phyloP scores from a whole-genome alignment of 495 filamentous ascomycete species.

The Lasiosphaeris hirsuta region DNA sequence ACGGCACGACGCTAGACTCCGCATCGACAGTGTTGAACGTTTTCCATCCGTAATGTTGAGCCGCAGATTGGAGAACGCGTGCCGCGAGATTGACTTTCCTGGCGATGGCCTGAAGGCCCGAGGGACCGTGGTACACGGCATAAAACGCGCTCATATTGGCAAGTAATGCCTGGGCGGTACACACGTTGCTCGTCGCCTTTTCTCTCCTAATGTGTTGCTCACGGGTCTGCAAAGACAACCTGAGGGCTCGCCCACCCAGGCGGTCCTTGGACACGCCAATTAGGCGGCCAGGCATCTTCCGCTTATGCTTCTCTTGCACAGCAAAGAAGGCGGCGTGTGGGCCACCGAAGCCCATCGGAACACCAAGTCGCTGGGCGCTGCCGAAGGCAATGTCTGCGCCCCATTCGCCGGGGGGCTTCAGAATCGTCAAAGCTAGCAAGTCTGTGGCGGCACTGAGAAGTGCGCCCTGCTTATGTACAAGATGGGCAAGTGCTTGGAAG shows the following conservation, averaged over 20 bases:
- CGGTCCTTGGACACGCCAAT: constrained; percentile 93
- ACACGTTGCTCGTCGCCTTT: constrained; percentile 98
- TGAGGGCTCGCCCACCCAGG: constrained; percentile 76
- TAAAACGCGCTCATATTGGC: constrained; percentile 99
- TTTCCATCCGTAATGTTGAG: constrained; percentile 63
- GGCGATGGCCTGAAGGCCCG: constrained; percentile 81
- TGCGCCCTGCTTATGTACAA: constrained; percentile 74
- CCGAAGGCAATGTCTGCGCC: constrained; percentile 97
- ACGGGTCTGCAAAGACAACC: constrained; percentile 87
- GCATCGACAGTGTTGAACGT: constrained; percentile 55
- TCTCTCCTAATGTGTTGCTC: constrained; percentile 97
- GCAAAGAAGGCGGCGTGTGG: constrained; percentile 98
- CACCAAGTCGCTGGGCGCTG: constrained; percentile 90
- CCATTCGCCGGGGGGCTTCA: constrained; percentile 93
- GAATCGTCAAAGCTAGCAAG: constrained; percentile 80
- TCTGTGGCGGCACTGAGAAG: constrained; percentile 90
- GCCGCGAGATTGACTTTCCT: constrained; percentile 70
- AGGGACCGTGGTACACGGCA: constrained; percentile 92
- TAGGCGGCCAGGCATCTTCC: constrained; percentile 91
- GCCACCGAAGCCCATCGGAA: constrained; percentile 91
- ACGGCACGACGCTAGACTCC: constrained; percentile 56
- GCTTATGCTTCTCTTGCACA: constrained; percentile 85
- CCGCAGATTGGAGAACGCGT: constrained; percentile 62
- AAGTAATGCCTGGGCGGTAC: constrained; percentile 90
- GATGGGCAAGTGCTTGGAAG: constrained; percentile 68